Conservation (phyloP, 169 alveolate species). For the Plasmodium sp. region DNA sequence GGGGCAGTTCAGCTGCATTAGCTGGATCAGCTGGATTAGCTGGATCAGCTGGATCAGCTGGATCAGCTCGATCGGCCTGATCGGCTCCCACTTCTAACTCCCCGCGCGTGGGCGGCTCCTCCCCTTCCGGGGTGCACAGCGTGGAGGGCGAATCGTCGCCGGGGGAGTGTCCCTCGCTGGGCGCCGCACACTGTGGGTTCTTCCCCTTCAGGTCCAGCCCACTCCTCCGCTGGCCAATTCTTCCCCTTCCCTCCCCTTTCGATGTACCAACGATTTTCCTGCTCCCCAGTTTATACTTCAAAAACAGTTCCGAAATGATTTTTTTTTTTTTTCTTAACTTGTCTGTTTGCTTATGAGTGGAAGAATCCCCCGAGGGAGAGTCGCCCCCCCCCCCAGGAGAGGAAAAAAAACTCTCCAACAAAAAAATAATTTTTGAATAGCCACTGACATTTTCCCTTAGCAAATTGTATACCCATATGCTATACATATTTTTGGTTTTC, state of each 20-base stretch:
- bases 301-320: background rate
- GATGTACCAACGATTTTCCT: background rate
- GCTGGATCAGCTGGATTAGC: background rate
- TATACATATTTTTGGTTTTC: conserved; percentile 61
- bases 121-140: background rate
- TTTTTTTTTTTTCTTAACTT: background rate
- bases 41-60: background rate
- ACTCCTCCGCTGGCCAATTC: background rate
- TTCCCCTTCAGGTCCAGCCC: background rate
- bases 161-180: background rate
- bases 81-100: too few species aligned
- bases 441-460: conserved; percentile 42
- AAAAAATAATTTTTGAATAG: conserved; percentile 21
- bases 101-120: background rate
- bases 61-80: background rate
- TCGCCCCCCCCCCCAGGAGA: background rate
- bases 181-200: background rate
- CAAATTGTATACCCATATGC: conserved; percentile 38
- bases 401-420: conserved; percentile 29
- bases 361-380: background rate
- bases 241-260: background rate
- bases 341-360: background rate
- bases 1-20: background rate
- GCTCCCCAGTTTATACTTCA: background rate
- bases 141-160: background rate